A percentile compares a stretch with the other conserved stretches of the same genome.
phyloP scores from a whole-genome alignment of 768 basidiomycete species.

The Leccinum truebloodii region DNA sequence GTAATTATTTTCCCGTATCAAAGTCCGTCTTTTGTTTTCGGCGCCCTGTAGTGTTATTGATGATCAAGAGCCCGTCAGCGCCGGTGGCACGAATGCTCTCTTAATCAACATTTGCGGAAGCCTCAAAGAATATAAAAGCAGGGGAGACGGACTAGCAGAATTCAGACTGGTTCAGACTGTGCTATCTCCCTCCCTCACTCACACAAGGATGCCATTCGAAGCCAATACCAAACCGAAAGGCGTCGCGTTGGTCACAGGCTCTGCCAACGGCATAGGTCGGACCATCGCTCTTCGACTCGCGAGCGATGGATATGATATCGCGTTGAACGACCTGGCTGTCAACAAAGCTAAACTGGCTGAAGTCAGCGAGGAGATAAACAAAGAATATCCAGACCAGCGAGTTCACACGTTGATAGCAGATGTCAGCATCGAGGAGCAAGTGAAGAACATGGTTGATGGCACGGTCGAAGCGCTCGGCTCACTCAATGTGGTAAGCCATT shows the following conservation, averaged over 20 bases:
- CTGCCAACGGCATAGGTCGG: constrained; percentile 36
- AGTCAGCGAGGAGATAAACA: constrained; percentile 16
- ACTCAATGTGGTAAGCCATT: constrained; percentile 36
- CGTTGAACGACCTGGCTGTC: constrained; percentile 34
- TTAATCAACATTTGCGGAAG: not conserved
- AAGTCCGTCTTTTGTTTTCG: not conserved
- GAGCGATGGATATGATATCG: constrained; percentile 37
- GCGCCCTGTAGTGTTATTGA: not conserved
- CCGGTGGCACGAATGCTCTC: not conserved
- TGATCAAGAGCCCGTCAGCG: not conserved
- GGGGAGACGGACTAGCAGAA: not conserved
- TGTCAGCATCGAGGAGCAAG: constrained; percentile 32
- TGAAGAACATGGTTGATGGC: constrained; percentile 32
- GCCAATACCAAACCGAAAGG: constrained; percentile 22
- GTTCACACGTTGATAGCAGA: constrained; percentile 22
- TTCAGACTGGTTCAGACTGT: not conserved
- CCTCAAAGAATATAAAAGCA: constrained; percentile 4
- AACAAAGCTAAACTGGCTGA: constrained; percentile 21
- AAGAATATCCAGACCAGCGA: constrained; percentile 7
- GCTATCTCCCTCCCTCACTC: not conserved
- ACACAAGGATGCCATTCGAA: constrained; percentile 9
- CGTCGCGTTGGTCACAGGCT: constrained; percentile 34
- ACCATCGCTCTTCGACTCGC: constrained; percentile 38
- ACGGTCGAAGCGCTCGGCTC: constrained; percentile 28
- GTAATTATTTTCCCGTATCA: not conserved